phyloP scores from a whole-genome alignment of 768 basidiomycete genomes.

The Tylopilus sp. region DNA sequence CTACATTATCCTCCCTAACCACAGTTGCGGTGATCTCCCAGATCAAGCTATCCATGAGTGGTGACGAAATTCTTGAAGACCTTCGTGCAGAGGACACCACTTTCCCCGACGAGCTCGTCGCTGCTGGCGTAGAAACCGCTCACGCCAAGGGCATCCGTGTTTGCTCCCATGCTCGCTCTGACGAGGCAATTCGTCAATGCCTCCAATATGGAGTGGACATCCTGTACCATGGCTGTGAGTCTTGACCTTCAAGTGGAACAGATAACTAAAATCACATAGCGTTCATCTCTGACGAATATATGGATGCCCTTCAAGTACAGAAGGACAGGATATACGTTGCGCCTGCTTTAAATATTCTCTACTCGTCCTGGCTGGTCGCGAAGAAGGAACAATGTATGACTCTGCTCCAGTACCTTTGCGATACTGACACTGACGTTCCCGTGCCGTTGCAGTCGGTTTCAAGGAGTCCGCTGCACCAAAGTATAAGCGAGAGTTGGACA shows the following conservation, averaged over 20 bases:
- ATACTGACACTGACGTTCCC: neutral
- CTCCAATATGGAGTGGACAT: conserved; percentile 37
- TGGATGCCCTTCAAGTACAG: conserved; percentile 35
- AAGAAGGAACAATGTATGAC: conserved; percentile 23
- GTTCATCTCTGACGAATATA: conserved; percentile 36
- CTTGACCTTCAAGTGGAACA: neutral
- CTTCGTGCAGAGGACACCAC: conserved; percentile 36
- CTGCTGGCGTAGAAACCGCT: conserved; percentile 34
- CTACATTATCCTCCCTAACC: too few species aligned
- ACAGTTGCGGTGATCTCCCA: conserved; percentile 5
- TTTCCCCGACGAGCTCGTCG: conserved; percentile 33
- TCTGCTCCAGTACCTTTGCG: neutral
- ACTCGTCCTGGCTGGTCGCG: conserved; percentile 26
- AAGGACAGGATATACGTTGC: conserved; percentile 34
- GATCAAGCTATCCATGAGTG: conserved; percentile 37
- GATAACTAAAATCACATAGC: conserved; percentile 20
- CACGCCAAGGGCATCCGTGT: conserved; percentile 35
- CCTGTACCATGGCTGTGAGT: conserved; percentile 27
- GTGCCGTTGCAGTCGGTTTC: conserved; percentile 17
- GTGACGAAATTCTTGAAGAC: conserved; percentile 34
- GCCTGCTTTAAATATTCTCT: conserved; percentile 31
- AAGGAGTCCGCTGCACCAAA: conserved; percentile 12
- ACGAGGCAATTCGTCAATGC: conserved; percentile 31
- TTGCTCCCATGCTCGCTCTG: conserved; percentile 37
- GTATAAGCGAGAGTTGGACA: conserved; percentile 32